Evolutionary conservation across 208 protist species (phyloP), one percentile per base, ranked within the genome.

Genomic region (Leishmania arabica): DNA sequence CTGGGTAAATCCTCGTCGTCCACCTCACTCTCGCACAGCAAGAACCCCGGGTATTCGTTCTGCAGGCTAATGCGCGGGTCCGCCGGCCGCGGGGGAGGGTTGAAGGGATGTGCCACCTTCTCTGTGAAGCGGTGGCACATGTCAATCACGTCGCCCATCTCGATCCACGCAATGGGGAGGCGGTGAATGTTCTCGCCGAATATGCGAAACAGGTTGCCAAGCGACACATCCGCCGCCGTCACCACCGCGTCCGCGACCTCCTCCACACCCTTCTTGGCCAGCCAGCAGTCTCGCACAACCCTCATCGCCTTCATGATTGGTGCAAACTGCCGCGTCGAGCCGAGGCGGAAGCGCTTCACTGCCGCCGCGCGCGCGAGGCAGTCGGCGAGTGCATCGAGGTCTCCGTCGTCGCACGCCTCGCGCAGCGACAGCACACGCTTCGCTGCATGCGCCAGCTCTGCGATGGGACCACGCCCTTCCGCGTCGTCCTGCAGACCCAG

Each of bases 61-160:
- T 95, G 79, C 65, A 97, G 73, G 73, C 86, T 95, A 77, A 97
- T 97, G 45, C 94, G 93, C 7, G 94, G 94, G 74, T 98, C 95
- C 0, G 94, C 95, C 49, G 95, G 92, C 9, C 95, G 92, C 17
- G 95, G 95, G 19, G 95, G 93, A 1, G 95, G 95, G 82, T 96
- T 91, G 78, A 93, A 95, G 15, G 93, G 90, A 27, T 91, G 91
- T 24, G 87, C 74, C 72, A 95, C 88, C 9, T 58, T 62, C 15
- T 88, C 81, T 27, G 88, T 92, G 82, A 98, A 97, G 19, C 93
- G 92, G 17, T 81, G 84, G 78, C 93, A 96, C 94, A 98, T 98
- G 77, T 97, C 96, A 47, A 97, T 91, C 56, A 98, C 85, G 72
- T 98, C 96, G 11, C 96, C 96, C 86, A 94, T 97, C 34, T 98